phyloP scores from a whole-genome alignment of 2,329 filamentous ascomycete species.

The Thelonectria olida region DNA sequence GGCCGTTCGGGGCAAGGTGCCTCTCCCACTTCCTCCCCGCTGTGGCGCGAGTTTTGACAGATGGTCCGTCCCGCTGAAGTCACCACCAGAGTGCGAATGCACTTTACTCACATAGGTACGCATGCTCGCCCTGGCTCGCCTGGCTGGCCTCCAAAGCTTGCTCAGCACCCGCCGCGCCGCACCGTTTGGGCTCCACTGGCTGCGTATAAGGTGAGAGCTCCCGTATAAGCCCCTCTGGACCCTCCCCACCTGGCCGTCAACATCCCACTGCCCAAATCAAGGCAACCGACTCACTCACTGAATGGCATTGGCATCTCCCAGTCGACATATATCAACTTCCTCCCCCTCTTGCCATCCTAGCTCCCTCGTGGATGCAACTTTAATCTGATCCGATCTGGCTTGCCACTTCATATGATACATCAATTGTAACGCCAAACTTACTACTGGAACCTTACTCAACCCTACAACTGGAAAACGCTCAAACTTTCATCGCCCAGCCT shows the following conservation, averaged over 20 bases:
- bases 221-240: conserved; percentile 35
- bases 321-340: conserved; percentile 36
- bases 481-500: conserved; percentile 6
- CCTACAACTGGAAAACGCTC: background rate
- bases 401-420: conserved; percentile 12
- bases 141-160: conserved; percentile 14
- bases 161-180: conserved; percentile 14
- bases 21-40: conserved; percentile 37
- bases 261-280: conserved; percentile 37
- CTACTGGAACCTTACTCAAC: conserved; percentile 11
- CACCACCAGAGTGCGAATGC: conserved; percentile 23
- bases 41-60: conserved; percentile 40
- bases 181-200: conserved; percentile 35
- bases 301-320: conserved; percentile 20
- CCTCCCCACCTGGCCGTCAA: conserved; percentile 35
- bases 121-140: background rate
- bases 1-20: conserved; percentile 31
- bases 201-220: conserved; percentile 40
- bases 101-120: background rate
- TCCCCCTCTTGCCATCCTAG: conserved; percentile 23
- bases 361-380: conserved; percentile 23
- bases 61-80: conserved; percentile 36
- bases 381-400: conserved; percentile 21
- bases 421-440: conserved; percentile 12
- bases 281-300: conserved; percentile 28